Conservation (phyloP, 2,329 filamentous ascomycete genomes). For the Cytospora piceae region DNA sequence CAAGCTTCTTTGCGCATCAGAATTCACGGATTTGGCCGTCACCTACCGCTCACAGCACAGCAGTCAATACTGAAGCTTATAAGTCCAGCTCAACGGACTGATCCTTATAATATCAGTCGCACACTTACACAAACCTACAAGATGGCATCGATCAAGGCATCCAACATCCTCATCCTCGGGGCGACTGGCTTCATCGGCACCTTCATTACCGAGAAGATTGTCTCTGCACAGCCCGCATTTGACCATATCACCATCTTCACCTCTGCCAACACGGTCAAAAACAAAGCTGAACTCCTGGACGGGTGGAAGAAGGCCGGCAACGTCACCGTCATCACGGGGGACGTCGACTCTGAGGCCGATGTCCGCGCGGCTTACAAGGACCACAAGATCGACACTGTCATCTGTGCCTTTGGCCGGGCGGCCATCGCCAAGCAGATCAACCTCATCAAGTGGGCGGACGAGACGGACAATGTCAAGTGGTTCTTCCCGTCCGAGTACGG, state of each 20-base stretch:
- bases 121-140: neutral
- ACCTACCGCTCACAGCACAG: neutral
- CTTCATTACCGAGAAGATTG: slow-evolving; percentile 45
- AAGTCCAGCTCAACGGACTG: too few species aligned
- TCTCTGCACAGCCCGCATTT: slow-evolving; percentile 42
- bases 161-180: slow-evolving; percentile 43
- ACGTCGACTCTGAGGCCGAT: slow-evolving; percentile 55
- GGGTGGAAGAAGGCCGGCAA: slow-evolving; percentile 50
- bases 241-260: slow-evolving; percentile 44
- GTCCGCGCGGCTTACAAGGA: slow-evolving; percentile 60
- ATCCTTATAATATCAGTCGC: neutral
- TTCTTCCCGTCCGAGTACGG: slow-evolving; percentile 72
- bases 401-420: slow-evolving; percentile 67
- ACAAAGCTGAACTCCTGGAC: slow-evolving; percentile 52
- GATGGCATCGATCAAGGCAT: slow-evolving; percentile 32
- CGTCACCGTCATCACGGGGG: slow-evolving; percentile 59
- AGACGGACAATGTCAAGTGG: slow-evolving; percentile 57
- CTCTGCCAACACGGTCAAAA: slow-evolving; percentile 52
- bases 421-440: slow-evolving; percentile 63
- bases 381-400: slow-evolving; percentile 63
- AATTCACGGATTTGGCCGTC: too few species aligned
- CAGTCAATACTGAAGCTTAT: too few species aligned
- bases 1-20: neutral
- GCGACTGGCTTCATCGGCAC: slow-evolving; percentile 48
- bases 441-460: slow-evolving; percentile 63